phyloP scores from a whole-genome alignment of 2,329 filamentous ascomycete genomes.

The Aschersonia sp. region DNA sequence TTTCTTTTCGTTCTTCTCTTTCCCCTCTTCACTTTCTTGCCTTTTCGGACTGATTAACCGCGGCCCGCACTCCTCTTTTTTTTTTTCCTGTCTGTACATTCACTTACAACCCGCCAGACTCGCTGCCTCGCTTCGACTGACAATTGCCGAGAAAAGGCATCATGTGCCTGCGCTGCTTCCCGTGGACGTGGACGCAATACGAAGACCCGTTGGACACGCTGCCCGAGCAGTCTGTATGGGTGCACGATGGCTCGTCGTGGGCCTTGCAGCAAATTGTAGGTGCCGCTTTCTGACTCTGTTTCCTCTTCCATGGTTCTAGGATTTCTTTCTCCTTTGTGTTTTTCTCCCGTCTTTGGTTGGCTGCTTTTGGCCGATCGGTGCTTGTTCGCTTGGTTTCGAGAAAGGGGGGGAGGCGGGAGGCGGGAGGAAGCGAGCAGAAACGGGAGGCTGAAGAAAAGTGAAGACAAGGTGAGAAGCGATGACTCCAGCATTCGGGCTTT shows the following conservation, averaged over 20 bases:
- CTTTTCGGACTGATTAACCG: too few species aligned
- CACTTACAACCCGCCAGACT: too few species aligned
- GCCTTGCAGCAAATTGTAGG: constrained; percentile 25
- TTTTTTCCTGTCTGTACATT: too few species aligned
- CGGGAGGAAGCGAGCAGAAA: not conserved
- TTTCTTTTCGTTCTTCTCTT: too few species aligned
- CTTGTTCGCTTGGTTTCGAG: not conserved
- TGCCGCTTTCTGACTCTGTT: constrained; percentile 1
- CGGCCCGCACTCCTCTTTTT: too few species aligned
- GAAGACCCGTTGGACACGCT: constrained; percentile 22
- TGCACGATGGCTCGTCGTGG: constrained; percentile 19
- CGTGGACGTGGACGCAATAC: constrained; percentile 33
- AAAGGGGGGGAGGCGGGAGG: not conserved
- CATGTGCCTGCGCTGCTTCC: constrained; percentile 42
- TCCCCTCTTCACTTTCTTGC: too few species aligned
- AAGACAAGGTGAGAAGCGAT: constrained; percentile 3
- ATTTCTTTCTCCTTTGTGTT: not conserved
- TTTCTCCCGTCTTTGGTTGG: not conserved
- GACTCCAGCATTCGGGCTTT: too few species aligned
- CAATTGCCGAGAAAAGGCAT: not conserved
- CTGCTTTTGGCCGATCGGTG: not conserved
- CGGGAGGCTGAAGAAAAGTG: constrained; percentile 1
- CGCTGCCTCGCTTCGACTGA: not conserved
- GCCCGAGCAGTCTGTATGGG: constrained; percentile 27
- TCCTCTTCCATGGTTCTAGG: not conserved